Evolutionary conservation across 108 stramenopile genomes (phyloP).

Genomic region (Cyclotella kingstonii): DNA sequence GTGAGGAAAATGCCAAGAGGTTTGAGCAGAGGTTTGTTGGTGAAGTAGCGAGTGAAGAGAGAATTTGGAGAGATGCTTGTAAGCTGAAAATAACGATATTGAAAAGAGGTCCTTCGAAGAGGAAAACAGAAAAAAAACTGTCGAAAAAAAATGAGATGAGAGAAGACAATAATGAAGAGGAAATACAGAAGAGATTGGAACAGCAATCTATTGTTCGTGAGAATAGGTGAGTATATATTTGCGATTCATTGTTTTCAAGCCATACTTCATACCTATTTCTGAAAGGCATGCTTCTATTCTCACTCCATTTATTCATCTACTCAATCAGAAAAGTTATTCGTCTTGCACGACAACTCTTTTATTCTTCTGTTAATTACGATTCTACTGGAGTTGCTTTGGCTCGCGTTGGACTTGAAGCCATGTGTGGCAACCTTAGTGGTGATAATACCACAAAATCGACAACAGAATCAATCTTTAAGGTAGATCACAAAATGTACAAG

Average conservation of each 20-base stretch:
- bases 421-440: constrained; percentile 43
- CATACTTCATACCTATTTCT: no score
- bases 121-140: constrained; percentile 3
- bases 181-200: constrained; percentile 19
- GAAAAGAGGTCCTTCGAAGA: no score
- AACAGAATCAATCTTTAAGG: neutral
- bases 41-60: constrained; percentile 70
- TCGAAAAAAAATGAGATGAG: no score
- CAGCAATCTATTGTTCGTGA: constrained; percentile 23
- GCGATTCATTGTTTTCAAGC: no score
- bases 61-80: constrained; percentile 83
- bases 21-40: constrained; percentile 65
- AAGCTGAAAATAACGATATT: constrained; percentile 51
- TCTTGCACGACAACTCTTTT: constrained; percentile 67
- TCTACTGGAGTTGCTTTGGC: constrained; percentile 43
- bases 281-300: neutral
- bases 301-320: constrained; percentile 18
- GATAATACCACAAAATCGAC: neutral
- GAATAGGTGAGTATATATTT: constrained; percentile 16
- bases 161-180: neutral
- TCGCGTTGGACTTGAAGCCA: constrained; percentile 60
- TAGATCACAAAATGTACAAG: constrained; percentile 76
- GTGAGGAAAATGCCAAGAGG: constrained; percentile 50
- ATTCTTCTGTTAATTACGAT: constrained; percentile 46
- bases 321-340: constrained; percentile 51